Conservation (phyloP, 2,329 filamentous ascomycete genomes). For the Atkinsonella hypoxylon region DNA sequence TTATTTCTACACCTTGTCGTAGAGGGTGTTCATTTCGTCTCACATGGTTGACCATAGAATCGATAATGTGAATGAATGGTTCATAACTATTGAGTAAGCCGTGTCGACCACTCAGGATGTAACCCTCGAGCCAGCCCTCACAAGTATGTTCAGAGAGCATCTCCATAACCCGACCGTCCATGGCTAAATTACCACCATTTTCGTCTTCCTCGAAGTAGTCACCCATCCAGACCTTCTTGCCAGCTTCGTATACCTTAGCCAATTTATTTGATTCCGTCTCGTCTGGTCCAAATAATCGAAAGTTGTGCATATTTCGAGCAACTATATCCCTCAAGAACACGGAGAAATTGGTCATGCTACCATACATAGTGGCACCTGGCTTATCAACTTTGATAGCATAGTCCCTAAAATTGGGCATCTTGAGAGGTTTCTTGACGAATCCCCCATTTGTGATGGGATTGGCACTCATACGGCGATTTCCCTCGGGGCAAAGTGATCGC, state of each 20-base stretch:
- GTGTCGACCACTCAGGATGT: conserved; percentile 62
- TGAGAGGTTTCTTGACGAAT: conserved; percentile 51
- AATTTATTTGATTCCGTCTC: conserved; percentile 78
- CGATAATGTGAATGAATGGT: conserved; percentile 72
- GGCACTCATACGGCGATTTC: conserved; percentile 60
- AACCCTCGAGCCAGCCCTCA: conserved; percentile 73
- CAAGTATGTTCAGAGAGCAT: conserved; percentile 73
- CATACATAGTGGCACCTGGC: conserved; percentile 41
- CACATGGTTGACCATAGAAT: conserved; percentile 72
- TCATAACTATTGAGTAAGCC: conserved; percentile 73
- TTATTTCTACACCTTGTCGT: background rate
- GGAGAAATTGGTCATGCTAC: conserved; percentile 61
- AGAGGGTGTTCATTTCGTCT: conserved; percentile 5
- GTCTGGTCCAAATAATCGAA: conserved; percentile 68
- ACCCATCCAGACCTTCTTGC: conserved; percentile 71
- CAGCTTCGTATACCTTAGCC: conserved; percentile 55
- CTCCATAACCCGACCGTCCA: conserved; percentile 64
- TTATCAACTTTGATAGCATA: conserved; percentile 53
- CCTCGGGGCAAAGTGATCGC: conserved; percentile 50
- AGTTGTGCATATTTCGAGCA: conserved; percentile 50
- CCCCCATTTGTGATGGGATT: conserved; percentile 69
- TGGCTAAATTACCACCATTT: conserved; percentile 61
- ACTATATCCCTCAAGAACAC: conserved; percentile 57
- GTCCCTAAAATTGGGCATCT: conserved; percentile 56
- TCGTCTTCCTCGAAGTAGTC: conserved; percentile 67